Evolutionary conservation across 2,329 filamentous ascomycete species (phyloP).

Genomic region (Clonostachys rhizophaga): DNA sequence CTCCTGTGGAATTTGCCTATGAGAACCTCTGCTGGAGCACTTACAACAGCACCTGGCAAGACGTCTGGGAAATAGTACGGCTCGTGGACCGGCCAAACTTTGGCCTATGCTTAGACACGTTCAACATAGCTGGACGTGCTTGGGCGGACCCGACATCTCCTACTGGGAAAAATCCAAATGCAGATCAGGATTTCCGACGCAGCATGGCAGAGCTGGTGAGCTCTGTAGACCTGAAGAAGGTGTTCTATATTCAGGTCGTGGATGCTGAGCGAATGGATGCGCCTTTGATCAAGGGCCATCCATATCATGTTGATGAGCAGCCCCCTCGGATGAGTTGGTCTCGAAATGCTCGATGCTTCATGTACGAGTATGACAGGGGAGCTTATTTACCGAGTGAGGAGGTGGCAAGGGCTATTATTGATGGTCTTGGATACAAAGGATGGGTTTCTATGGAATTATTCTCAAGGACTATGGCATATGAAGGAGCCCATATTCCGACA

Average conservation of each 20-base stretch:
- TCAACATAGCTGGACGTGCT: constrained; percentile 65
- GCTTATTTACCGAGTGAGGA: constrained; percentile 64
- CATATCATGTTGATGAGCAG: constrained; percentile 24
- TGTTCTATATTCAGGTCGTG: constrained; percentile 4
- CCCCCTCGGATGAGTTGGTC: constrained; percentile 65
- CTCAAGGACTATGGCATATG: constrained; percentile 20
- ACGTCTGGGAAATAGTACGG: constrained; percentile 3
- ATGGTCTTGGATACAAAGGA: constrained; percentile 60
- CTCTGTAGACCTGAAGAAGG: too few species aligned
- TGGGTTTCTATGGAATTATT: constrained; percentile 73
- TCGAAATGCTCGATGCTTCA: constrained; percentile 26
- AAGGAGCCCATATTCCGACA: not conserved
- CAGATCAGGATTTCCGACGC: constrained; percentile 42
- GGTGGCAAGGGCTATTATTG: constrained; percentile 56
- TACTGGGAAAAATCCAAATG: constrained; percentile 45
- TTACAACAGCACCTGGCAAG: constrained; percentile 24
- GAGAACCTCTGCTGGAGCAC: constrained; percentile 3
- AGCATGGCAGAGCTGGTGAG: too few species aligned
- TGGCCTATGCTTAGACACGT: constrained; percentile 3
- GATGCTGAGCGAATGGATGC: constrained; percentile 3
- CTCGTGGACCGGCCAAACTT: constrained; percentile 2
- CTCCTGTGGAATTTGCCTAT: constrained; percentile 56
- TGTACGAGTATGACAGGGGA: constrained; percentile 50
- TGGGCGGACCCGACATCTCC: constrained; percentile 62
- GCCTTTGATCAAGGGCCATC: constrained; percentile 14